Evolutionary conservation across 2,329 filamentous ascomycete genomes (phyloP).

Genomic region (Balansia obtecta): DNA sequence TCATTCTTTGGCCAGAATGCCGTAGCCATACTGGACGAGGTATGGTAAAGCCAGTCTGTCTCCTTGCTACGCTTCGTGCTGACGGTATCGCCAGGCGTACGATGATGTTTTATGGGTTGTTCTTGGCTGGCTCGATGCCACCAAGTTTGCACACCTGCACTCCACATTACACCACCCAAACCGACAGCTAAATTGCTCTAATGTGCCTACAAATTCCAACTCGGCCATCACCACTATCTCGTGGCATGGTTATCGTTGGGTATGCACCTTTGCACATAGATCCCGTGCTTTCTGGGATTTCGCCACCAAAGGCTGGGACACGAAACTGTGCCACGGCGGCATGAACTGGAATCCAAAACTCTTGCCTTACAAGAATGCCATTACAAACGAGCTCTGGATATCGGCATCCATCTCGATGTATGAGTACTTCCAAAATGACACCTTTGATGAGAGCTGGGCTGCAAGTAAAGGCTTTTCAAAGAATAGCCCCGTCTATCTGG

Average conservation of each 20-base stretch:
- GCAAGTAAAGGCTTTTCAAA: slow-evolving; percentile 13
- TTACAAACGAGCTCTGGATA: slow-evolving; percentile 87
- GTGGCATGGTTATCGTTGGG: slow-evolving; percentile 72
- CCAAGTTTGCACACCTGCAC: slow-evolving; percentile 65
- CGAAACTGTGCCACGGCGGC: slow-evolving; percentile 66
- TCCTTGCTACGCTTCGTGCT: not conserved
- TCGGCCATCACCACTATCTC: slow-evolving; percentile 21
- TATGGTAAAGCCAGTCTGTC: slow-evolving; percentile 8
- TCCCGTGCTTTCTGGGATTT: slow-evolving; percentile 78
- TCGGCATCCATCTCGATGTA: slow-evolving; percentile 83
- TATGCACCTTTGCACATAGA: slow-evolving; percentile 66
- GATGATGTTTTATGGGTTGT: slow-evolving; percentile 97
- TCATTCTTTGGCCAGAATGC: slow-evolving; percentile 85
- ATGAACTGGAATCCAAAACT: slow-evolving; percentile 83
- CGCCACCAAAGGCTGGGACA: slow-evolving; percentile 70
- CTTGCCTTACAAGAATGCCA: slow-evolving; percentile 85
- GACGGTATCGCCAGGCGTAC: slow-evolving; percentile 46
- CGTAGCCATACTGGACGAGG: slow-evolving; percentile 54
- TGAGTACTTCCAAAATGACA: slow-evolving; percentile 71
- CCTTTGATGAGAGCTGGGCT: slow-evolving; percentile 56
- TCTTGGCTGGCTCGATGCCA: slow-evolving; percentile 74
- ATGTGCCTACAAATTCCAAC: slow-evolving; percentile 2
- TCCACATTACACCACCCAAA: slow-evolving; percentile 45
- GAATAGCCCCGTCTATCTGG: slow-evolving; percentile 52
- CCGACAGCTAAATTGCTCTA: slow-evolving; percentile 6